phyloP scores from a whole-genome alignment of 768 basidiomycete species.

The Rhizopogon sp. region DNA sequence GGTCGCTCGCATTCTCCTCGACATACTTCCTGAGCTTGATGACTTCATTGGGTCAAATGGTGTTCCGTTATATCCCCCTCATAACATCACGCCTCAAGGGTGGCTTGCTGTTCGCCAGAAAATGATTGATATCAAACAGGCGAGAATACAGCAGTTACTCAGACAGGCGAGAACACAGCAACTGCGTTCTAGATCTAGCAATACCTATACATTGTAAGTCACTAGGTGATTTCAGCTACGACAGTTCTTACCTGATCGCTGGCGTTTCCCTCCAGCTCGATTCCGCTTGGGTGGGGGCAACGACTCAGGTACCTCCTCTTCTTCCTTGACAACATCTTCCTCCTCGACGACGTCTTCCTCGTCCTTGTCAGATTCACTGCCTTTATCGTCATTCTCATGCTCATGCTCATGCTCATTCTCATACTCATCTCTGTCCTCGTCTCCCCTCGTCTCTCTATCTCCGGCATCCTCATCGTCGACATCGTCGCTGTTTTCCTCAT shows the following conservation, averaged over 20 bases:
- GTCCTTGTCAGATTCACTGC: conserved; percentile 31
- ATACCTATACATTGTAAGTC: background rate
- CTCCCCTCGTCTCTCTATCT: conserved; percentile 33
- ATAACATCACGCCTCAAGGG: background rate
- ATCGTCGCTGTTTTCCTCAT: conserved; percentile 24
- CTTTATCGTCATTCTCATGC: conserved; percentile 6
- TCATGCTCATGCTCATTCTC: conserved; percentile 14
- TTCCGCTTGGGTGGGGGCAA: conserved; percentile 40
- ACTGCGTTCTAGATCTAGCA: background rate
- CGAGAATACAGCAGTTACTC: background rate
- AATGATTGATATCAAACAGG: background rate
- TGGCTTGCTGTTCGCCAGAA: background rate
- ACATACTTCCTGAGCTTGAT: conserved; percentile 2
- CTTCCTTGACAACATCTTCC: conserved; percentile 10
- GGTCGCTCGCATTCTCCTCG: background rate
- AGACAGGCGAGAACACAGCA: too few relatives aligned
- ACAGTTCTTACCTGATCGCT: background rate
- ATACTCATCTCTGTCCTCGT: conserved; percentile 26
- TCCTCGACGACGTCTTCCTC: conserved; percentile 41
- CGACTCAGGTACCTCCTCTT: conserved; percentile 24
- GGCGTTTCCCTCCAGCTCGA: conserved; percentile 7
- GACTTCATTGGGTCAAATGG: background rate
- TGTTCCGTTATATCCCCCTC: background rate
- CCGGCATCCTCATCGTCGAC: conserved; percentile 32
- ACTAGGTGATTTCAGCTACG: background rate